phyloP scores from a whole-genome alignment of 306 rosid genomes.

The Begonia fuchsioides region DNA sequence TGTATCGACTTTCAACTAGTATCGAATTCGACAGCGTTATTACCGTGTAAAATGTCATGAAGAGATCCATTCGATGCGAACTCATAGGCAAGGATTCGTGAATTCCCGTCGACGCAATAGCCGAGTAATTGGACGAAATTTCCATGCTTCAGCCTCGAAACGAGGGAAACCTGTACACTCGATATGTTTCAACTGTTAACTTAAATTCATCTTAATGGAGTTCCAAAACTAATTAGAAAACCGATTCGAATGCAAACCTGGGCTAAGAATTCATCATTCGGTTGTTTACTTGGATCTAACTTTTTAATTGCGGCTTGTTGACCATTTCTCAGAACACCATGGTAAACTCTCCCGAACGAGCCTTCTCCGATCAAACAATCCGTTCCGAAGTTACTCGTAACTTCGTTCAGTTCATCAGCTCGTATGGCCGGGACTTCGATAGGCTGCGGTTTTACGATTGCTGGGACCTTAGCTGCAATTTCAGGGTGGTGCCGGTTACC shows the following conservation, averaged over 20 bases:
- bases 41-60: conserved; percentile 88
- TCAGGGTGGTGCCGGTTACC: conserved; percentile 37
- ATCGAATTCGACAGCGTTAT: neutral
- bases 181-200: neutral
- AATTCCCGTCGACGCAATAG: conserved; percentile 64
- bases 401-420: conserved; percentile 57
- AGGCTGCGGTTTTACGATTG: conserved; percentile 59
- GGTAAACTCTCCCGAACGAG: conserved; percentile 75
- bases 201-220: too few species aligned
- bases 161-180: conserved; percentile 65
- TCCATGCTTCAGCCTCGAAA: conserved; percentile 68
- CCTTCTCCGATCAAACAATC: conserved; percentile 84
- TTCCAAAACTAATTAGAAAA: too few species aligned
- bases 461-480: conserved; percentile 47
- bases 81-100: conserved; percentile 76
- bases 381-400: conserved; percentile 57
- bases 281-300: conserved; percentile 80
- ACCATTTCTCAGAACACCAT: conserved; percentile 50
- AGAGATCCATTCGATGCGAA: conserved; percentile 90
- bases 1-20: neutral
- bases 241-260: conserved; percentile 32
- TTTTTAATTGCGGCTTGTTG: conserved; percentile 69
- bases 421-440: conserved; percentile 63
- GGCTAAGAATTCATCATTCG: conserved; percentile 72
- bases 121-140: conserved; percentile 76